phyloP scores from a whole-genome alignment of 2,329 filamentous ascomycete genomes.

The Xylaria multiplex region DNA sequence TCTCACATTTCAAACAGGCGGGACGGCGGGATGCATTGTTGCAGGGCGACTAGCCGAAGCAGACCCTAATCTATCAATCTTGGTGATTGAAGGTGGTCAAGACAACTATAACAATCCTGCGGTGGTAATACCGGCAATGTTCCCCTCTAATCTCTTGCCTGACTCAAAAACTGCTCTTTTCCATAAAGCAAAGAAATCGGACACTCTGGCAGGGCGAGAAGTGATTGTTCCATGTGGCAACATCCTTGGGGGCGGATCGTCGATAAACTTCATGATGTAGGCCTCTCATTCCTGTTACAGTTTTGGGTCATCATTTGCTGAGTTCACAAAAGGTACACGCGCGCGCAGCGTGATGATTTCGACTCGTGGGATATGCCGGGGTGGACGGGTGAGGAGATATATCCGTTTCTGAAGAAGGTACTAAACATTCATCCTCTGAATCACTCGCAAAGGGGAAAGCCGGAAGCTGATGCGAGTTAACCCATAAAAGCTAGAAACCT shows the following conservation, averaged over 20 bases:
- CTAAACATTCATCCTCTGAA: not conserved
- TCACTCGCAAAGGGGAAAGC: not conserved
- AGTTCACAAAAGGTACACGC: constrained; percentile 43
- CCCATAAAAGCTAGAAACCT: constrained; percentile 44
- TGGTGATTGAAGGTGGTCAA: constrained; percentile 39
- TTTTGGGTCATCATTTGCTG: not conserved
- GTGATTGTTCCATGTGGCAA: constrained; percentile 55
- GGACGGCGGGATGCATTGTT: constrained; percentile 39
- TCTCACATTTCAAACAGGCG: constrained; percentile 33
- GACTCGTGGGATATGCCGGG: constrained; percentile 48
- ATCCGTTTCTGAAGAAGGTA: constrained; percentile 63
- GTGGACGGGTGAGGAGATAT: constrained; percentile 51
- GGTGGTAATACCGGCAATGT: constrained; percentile 60
- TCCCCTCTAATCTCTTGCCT: constrained; percentile 58
- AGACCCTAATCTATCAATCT: constrained; percentile 38
- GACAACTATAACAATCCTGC: constrained; percentile 30
- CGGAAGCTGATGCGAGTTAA: constrained; percentile 12
- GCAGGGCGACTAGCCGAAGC: constrained; percentile 39
- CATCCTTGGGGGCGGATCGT: constrained; percentile 64
- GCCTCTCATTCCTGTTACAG: constrained; percentile 3
- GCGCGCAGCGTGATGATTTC: constrained; percentile 50
- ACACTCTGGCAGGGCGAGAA: constrained; percentile 57
- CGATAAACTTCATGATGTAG: constrained; percentile 61
- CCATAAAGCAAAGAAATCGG: constrained; percentile 53
- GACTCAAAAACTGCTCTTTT: constrained; percentile 58